Base-by-base conservation (phyloP, 2,329 filamentous ascomycete species). In the Hymenoscyphus scutula region DNA sequence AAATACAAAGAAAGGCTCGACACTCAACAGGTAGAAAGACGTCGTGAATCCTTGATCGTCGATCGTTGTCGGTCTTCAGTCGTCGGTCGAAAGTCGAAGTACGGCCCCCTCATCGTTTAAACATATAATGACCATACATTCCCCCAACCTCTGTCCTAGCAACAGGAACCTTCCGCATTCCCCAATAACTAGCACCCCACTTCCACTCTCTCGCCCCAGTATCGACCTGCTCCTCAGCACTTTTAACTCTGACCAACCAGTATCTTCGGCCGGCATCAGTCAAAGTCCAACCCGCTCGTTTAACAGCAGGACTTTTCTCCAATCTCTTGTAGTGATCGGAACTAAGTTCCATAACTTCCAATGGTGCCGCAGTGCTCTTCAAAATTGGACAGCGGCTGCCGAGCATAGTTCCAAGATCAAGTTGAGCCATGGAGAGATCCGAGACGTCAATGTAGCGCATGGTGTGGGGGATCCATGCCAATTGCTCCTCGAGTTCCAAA, bases 151-250 rank as follows among this genome's bases (percentile, higher is more conserved):
- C 82, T 8, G 81, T 80, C 38, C 80, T 76, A 15, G 79, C 81
- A 65, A 85, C 79, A 2, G 83, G 82, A 29, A 84, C 76, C 74
- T 86, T 95, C 66, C 89, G 83, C 86, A 92, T 92, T 41, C 91
- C 91, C 91, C 91, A 94, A 78, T 87, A 90, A 69, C 86, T 84
- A 56, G 90, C 90, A 34, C 91, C 91, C 88, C 92, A 89, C 79
- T 95, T 95, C 91, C 91, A 95, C 70, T 79, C 77, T 34, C 87
- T 80, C 55, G 78, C 75, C 1, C 86, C 86, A 68, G 87, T 83
- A 72, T 89, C 85, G 1, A 69, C 65, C 5, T 66, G 56, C 15
- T 64, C 58, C 8, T 53, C 56, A 6, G 29, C 56, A 25, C 62
- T 55, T 70, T 69, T 61, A 62, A 80, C 76, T 67, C 79, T 69